Percentiles rank a stretch among this genome's conserved stretches.
Evolutionary conservation across 2,329 filamentous ascomycete species (phyloP).

Genomic region (Beauveria scarabaeidicola): DNA sequence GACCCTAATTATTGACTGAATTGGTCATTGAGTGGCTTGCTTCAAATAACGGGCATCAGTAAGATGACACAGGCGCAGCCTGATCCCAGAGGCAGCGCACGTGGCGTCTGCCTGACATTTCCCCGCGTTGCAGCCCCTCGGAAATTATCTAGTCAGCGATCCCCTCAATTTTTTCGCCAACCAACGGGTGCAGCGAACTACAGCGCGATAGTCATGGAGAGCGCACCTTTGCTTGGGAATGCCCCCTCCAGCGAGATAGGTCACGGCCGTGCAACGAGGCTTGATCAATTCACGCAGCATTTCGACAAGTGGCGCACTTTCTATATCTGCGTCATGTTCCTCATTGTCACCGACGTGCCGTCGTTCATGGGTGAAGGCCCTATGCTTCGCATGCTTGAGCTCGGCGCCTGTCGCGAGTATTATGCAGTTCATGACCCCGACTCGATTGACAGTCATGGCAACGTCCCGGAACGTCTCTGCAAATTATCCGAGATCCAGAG

Average conservation of each 20-base stretch:
- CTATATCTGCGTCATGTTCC: background rate
- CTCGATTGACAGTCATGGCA: background rate
- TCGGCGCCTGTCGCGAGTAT: background rate
- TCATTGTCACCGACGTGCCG: background rate
- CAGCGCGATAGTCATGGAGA: background rate
- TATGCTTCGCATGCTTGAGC: conserved; percentile 2
- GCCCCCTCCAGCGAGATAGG: background rate
- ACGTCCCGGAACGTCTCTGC: background rate
- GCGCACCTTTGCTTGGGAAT: background rate
- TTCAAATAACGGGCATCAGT: no score
- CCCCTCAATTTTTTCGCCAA: background rate
- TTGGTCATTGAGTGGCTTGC: no score
- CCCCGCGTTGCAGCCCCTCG: background rate
- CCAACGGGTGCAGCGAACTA: background rate
- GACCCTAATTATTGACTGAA: no score
- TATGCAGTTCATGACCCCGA: background rate
- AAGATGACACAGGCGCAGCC: no score
- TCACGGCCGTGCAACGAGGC: background rate
- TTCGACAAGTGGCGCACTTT: background rate
- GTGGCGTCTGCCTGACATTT: no score
- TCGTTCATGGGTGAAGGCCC: background rate
- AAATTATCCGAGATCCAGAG: background rate
- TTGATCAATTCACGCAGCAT: background rate
- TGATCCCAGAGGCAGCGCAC: no score
- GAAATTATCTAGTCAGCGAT: background rate